A percentile compares a stretch with the other conserved stretches of the same genome.
phyloP scores from a whole-genome alignment of 192 early-diverging fungal species.

The Coemansia sp. region DNA sequence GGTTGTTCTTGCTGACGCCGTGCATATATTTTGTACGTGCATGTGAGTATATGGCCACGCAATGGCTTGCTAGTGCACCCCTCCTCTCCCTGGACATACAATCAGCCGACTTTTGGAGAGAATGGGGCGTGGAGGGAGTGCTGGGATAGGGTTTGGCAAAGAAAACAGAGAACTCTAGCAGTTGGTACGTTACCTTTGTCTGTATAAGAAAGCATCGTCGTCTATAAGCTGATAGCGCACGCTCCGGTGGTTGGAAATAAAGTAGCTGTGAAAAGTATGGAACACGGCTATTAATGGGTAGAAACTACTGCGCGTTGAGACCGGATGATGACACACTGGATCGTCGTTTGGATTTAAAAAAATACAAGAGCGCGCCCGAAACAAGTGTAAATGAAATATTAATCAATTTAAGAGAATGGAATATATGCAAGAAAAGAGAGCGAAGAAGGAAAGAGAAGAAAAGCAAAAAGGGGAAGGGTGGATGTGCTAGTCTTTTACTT shows the following conservation, averaged over 20 bases:
- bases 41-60: slow-evolving; percentile 15
- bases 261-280: not conserved
- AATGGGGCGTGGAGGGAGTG: not conserved
- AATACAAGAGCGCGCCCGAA: too few species aligned
- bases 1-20: not conserved
- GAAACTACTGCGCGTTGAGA: not conserved
- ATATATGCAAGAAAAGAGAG: slow-evolving; percentile 9
- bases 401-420: not conserved
- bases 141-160: not conserved
- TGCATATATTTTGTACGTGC: slow-evolving; percentile 26
- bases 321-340: not conserved
- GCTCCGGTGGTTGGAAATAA: not conserved
- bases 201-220: slow-evolving; percentile 19
- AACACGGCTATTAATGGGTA: not conserved
- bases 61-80: not conserved
- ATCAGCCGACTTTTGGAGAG: not conserved
- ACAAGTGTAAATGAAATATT: not conserved
- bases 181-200: slow-evolving; percentile 41
- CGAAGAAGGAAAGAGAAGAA: slow-evolving; percentile 5
- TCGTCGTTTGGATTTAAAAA: too few species aligned
- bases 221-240: not conserved
- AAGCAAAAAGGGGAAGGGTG: slow-evolving; percentile 7
- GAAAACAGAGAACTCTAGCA: not conserved
- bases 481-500: slow-evolving; percentile 2
- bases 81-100: not conserved